Conservation (phyloP, 345 rosid genomes). For the Melaleuca alternifolia region DNA sequence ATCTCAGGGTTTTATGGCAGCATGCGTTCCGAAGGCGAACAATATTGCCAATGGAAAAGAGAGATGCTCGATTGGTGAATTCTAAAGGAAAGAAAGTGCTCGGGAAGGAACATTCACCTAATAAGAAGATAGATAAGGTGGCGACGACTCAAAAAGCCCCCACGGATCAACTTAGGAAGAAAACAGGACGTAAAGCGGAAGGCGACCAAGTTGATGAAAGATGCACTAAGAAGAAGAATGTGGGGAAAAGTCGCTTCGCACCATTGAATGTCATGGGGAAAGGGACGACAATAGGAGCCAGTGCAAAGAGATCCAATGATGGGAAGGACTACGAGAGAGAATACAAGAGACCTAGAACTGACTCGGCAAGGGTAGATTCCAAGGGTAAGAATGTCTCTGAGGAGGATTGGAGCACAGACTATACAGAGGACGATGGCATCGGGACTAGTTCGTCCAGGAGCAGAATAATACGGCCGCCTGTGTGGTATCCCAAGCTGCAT, state of each 20-base stretch:
- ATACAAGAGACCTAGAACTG: neutral
- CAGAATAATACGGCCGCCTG: neutral
- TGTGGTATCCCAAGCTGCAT: conserved; percentile 33
- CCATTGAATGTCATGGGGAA: neutral
- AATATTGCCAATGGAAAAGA: neutral
- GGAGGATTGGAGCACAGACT: neutral
- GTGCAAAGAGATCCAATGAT: neutral
- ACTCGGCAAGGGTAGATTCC: neutral
- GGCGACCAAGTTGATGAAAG: neutral
- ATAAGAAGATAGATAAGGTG: neutral
- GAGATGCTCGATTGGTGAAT: neutral
- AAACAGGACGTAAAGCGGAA: neutral
- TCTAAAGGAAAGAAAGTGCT: neutral
- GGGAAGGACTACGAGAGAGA: neutral
- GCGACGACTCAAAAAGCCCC: neutral
- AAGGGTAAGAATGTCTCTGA: neutral
- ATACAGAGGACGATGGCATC: neutral
- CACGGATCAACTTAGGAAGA: neutral
- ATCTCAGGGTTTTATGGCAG: conserved; percentile 37
- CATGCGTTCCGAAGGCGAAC: conserved; percentile 2
- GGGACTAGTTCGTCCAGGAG: neutral
- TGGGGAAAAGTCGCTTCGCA: neutral
- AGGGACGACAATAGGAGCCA: neutral
- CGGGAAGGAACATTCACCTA: neutral
- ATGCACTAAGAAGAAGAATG: too few species aligned